A percentile compares a stretch with the other conserved stretches of the same genome.
Conservation (phyloP, 73 alveolate genomes). For the Paramecium bursaria region DNA sequence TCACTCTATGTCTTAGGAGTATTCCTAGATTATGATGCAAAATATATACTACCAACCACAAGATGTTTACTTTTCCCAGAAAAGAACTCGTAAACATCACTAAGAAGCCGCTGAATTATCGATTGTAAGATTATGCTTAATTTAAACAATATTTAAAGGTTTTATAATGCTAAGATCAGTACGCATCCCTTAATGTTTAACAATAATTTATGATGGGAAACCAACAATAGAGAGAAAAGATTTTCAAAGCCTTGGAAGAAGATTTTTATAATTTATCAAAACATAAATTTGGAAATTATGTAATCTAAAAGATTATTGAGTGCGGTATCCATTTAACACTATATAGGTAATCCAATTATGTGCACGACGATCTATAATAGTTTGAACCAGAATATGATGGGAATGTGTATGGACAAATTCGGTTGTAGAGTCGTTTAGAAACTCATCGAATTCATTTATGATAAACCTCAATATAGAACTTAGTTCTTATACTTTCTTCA, state of each 20-base stretch:
- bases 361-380: neutral
- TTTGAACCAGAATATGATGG: neutral
- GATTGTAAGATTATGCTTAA: too few species aligned
- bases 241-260: constrained; percentile 27
- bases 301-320: constrained; percentile 32
- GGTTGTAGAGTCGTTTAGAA: constrained; percentile 57
- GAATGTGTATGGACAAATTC: constrained; percentile 26
- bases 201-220: constrained; percentile 31
- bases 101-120: neutral
- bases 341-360: too few species aligned
- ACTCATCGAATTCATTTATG: constrained; percentile 8
- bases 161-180: constrained; percentile 40
- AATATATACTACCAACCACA: neutral
- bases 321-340: neutral
- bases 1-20: constrained; percentile 39
- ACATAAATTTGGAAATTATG: constrained; percentile 62
- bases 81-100: constrained; percentile 26
- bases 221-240: constrained; percentile 19
- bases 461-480: neutral
- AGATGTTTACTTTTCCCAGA: constrained; percentile 30
- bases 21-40: neutral
- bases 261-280: constrained; percentile 25
- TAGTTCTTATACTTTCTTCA: neutral
- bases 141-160: neutral
- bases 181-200: constrained; percentile 17